These are phyloP conservation scores for Fusarium sp. DNA, from an alignment of 2,329 filamentous ascomycete species.

Conservation along the genomic window DNA sequence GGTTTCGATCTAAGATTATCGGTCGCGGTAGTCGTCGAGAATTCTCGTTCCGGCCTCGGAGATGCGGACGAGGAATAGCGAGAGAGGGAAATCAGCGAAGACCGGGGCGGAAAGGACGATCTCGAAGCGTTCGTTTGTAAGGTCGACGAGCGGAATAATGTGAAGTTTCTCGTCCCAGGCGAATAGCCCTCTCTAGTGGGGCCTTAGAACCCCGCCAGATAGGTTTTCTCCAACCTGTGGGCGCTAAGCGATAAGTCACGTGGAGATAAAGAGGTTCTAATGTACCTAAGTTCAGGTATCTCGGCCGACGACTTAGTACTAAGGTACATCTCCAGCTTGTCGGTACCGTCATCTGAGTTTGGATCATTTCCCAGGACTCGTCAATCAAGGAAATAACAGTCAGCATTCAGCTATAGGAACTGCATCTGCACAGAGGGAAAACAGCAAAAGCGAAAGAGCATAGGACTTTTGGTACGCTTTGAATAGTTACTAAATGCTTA, in stretches of 20 bases:
- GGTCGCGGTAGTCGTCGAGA: slow-evolving; percentile 32
- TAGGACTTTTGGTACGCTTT: slow-evolving; percentile 32
- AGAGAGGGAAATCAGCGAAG: slow-evolving; percentile 11
- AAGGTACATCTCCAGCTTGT: too few relatives aligned
- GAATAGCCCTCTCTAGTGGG: slow-evolving; percentile 56
- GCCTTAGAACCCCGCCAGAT: slow-evolving; percentile 50
- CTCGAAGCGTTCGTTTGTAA: slow-evolving; percentile 44
- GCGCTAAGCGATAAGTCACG: slow-evolving; percentile 57
- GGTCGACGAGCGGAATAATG: slow-evolving; percentile 46
- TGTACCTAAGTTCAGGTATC: slow-evolving; percentile 12
- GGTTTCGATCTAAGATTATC: slow-evolving; percentile 33
- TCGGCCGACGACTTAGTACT: background rate
- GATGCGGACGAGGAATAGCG: slow-evolving; percentile 23
- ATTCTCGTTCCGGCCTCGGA: slow-evolving; percentile 35
- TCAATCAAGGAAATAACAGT: background rate
- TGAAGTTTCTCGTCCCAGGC: slow-evolving; percentile 49
- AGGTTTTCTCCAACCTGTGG: slow-evolving; percentile 52
- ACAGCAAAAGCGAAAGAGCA: background rate
- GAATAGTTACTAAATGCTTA: slow-evolving; percentile 21
- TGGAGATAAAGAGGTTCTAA: slow-evolving; percentile 12
- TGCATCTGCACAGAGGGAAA: background rate
- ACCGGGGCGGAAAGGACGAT: slow-evolving; percentile 37
- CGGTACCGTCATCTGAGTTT: background rate
- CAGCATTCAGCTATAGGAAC: background rate
- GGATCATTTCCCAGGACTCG: background rate